A percentile compares a stretch with the other conserved stretches of the same genome.
These are phyloP conservation scores for Phytophthora ramorum DNA, from an alignment of 352 stramenopile genomes.

Conservation along the genomic window DNA sequence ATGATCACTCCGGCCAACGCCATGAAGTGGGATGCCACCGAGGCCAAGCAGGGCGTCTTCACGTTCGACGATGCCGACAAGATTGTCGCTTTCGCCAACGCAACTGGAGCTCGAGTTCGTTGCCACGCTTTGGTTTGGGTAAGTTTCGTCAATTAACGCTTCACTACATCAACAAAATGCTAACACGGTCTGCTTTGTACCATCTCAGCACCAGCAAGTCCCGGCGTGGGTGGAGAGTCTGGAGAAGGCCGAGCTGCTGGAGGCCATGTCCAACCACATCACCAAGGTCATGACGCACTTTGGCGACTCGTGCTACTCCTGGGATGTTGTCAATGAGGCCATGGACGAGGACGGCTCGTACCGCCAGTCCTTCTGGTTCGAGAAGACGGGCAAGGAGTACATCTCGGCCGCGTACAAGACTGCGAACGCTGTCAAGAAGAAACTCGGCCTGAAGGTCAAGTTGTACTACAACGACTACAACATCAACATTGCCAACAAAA, in stretches of 20 bases:
- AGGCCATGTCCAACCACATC: conserved; percentile 42
- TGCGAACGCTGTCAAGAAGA: conserved; percentile 37
- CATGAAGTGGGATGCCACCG: conserved; percentile 44
- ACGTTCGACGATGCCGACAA: conserved; percentile 37
- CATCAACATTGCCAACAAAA: conserved; percentile 41
- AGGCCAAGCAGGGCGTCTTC: conserved; percentile 32
- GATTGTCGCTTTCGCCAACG: conserved; percentile 36
- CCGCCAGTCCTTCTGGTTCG: conserved; percentile 45
- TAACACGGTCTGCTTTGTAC: neutral
- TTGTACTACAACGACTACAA: conserved; percentile 41
- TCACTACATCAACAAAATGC: neutral
- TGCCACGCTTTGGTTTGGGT: conserved; percentile 42
- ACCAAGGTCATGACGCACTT: conserved; percentile 47
- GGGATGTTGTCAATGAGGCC: conserved; percentile 38
- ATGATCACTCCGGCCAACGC: conserved; percentile 42
- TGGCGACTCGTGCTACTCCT: conserved; percentile 32
- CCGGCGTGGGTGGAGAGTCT: conserved; percentile 40
- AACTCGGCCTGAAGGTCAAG: conserved; percentile 25
- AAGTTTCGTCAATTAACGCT: conserved; percentile 1
- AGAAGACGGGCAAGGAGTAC: conserved; percentile 44
- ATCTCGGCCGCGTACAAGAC: conserved; percentile 37
- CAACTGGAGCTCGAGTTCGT: conserved; percentile 34
- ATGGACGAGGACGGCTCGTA: conserved; percentile 39
- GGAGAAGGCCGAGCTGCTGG: conserved; percentile 34
- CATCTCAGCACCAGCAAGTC: conserved; percentile 39